phyloP scores from a whole-genome alignment of 2,329 filamentous ascomycete genomes.

The Diaporthe ampelina region DNA sequence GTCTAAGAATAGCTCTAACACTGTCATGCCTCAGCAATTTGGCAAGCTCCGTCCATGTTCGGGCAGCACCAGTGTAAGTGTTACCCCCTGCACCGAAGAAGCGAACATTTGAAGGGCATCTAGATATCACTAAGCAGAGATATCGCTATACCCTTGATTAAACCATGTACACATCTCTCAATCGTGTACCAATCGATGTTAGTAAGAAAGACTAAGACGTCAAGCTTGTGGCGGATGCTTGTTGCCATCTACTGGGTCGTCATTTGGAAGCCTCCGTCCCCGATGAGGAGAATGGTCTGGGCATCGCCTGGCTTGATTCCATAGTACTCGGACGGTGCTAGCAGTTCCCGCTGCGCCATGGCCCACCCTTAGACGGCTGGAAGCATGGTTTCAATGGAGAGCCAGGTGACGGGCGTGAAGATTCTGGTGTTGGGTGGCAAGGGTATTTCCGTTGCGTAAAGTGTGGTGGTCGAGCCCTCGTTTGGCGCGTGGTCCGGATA shows the following conservation, averaged over 20 bases:
- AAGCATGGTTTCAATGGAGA: constrained; percentile 37
- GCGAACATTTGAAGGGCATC: constrained; percentile 59
- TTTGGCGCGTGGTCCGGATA: no score
- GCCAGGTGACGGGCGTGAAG: background rate
- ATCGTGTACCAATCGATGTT: constrained; percentile 74
- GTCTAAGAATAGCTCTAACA: no score
- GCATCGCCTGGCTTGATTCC: background rate
- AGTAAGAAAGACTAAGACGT: constrained; percentile 65
- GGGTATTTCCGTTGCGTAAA: background rate
- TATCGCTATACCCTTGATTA: constrained; percentile 68
- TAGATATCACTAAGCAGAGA: constrained; percentile 66
- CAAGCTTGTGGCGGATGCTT: constrained; percentile 68
- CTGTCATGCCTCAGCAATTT: no score
- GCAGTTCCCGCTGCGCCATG: no score
- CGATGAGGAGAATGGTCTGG: constrained; percentile 68
- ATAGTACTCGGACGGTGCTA: no score
- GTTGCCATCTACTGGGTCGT: constrained; percentile 76
- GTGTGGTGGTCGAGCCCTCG: no score
- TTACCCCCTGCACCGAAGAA: constrained; percentile 62
- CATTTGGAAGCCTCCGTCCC: constrained; percentile 76
- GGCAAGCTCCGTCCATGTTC: no score
- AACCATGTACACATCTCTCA: constrained; percentile 70
- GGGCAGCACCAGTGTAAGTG: constrained; percentile 47
- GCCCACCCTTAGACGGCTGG: constrained; percentile 30
- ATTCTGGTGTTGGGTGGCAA: background rate